Evolutionary conservation across 2,329 filamentous ascomycete genomes (phyloP).

Genomic region (Ceratocystis smalleyi): DNA sequence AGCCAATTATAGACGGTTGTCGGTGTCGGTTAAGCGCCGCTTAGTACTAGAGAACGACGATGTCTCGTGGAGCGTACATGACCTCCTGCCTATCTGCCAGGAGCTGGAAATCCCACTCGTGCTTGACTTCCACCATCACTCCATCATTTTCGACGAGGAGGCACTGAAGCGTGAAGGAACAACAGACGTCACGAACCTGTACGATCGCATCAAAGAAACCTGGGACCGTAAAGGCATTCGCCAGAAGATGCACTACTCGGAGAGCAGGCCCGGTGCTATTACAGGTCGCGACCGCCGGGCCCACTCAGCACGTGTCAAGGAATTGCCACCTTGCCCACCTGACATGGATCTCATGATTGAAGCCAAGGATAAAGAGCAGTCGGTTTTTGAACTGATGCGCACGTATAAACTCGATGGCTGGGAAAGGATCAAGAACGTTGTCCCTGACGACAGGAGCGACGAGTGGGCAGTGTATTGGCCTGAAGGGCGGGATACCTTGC

Average conservation of each 20-base stretch:
- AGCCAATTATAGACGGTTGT: slow-evolving; percentile 52
- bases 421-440: slow-evolving; percentile 57
- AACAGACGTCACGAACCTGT: slow-evolving; percentile 58
- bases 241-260: slow-evolving; percentile 96
- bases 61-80: slow-evolving; percentile 81
- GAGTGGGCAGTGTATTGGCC: slow-evolving; percentile 45
- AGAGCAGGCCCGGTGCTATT: slow-evolving; percentile 45
- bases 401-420: slow-evolving; percentile 72
- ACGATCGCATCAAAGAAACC: slow-evolving; percentile 61
- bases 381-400: slow-evolving; percentile 85
- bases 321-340: slow-evolving; percentile 63
- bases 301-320: slow-evolving; percentile 64
- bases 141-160: slow-evolving; percentile 70
- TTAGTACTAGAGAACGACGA: slow-evolving; percentile 91
- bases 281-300: slow-evolving; percentile 55
- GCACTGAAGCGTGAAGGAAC: slow-evolving; percentile 79
- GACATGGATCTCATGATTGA: slow-evolving; percentile 98
- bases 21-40: slow-evolving; percentile 57
- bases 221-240: slow-evolving; percentile 74
- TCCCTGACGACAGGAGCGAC: slow-evolving; percentile 40
- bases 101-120: slow-evolving; percentile 88
- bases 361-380: slow-evolving; percentile 95
- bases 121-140: slow-evolving; percentile 89
- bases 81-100: slow-evolving; percentile 76
- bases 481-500: slow-evolving; percentile 75